Evolutionary conservation across 352 stramenopile genomes (phyloP), one percentile per base, ranked within the genome.

Genomic region (Phytophthora litchii): DNA sequence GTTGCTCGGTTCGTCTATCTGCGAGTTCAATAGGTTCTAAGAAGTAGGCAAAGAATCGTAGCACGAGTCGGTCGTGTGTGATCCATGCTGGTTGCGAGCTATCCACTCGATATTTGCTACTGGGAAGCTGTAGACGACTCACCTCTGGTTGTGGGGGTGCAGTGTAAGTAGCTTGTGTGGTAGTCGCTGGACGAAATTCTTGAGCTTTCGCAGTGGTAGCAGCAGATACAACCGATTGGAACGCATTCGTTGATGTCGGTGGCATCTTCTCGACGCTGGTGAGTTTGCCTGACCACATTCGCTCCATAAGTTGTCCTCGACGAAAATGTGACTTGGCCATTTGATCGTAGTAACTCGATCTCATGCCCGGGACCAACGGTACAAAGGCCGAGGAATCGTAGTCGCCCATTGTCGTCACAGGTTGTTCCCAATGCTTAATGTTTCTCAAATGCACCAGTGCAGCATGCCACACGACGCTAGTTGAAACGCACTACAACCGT

Each of bases 31-130:
- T 67, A 38, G 44, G 64, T 29, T 88, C 70, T 4, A 65, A 55
- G 41, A 96, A 97, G 63, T 95, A 98, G 2, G 79, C 86, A 40
- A 92, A 97, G 73, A 97, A 97, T 16, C 91, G 86, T 34, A 98
- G 72, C 35, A 98, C 90, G 29, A 94, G 79, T 9, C 80, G 70
- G 45, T 91, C 80, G 66, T 89, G 66, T 6, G 80, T 89, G 61
- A 92, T 67, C 80, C 86, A 92, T 19, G 60, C 52, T 13, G 80
- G 82, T 38, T 83, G 72, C 10, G 64, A 42, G 45, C 14, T 17
- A 42, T 89, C 78, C 5, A 70, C 54, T 38, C 76, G 74, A 57
- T 73, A 88, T 35, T 75, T 82, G 17, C 68, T 76, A 43, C 73
- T 83, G 1, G 61, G 49, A 17, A 67, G 38, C 11, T 47, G 20